Conservation (phyloP, 129 eudicot genomes). For the Chrysanthemum seticuspe region DNA sequence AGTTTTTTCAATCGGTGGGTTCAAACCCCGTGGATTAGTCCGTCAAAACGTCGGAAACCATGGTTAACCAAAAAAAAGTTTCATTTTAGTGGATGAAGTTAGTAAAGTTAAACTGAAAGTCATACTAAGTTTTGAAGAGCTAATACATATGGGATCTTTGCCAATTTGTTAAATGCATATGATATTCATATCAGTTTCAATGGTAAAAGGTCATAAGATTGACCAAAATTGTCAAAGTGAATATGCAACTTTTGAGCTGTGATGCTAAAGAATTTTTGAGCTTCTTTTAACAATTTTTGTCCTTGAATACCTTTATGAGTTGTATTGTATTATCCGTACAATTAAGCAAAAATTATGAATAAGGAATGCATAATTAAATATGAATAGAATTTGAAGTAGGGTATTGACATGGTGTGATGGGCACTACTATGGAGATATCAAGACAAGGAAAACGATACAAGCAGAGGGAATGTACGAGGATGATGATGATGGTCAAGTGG, state of each 20-base stretch:
- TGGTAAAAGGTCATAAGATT: neutral
- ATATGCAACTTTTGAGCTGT: neutral
- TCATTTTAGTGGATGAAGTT: constrained; percentile 6
- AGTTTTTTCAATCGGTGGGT: neutral
- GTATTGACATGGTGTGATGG: constrained; percentile 85
- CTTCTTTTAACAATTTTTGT: constrained; percentile 11
- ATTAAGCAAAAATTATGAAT: constrained; percentile 1
- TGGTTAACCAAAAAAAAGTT: neutral
- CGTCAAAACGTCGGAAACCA: no score
- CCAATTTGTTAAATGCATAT: neutral
- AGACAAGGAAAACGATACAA: constrained; percentile 80
- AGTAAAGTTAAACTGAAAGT: neutral
- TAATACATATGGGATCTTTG: constrained; percentile 4
- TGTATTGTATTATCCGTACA: constrained; percentile 13
- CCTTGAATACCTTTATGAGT: constrained; percentile 5
- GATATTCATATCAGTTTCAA: neutral
- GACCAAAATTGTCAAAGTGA: constrained; percentile 1
- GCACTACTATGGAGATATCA: constrained; percentile 88
- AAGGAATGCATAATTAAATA: constrained; percentile 4
- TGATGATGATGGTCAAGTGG: constrained; percentile 54
- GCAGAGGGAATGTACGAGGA: constrained; percentile 47
- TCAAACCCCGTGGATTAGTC: no score
- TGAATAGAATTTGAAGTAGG: constrained; percentile 38
- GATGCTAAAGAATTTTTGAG: constrained; percentile 17
- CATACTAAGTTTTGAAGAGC: neutral